Evolutionary conservation across 139 green algal species (phyloP), one percentile per base, ranked within the genome.

Genomic region (Picochlorum sp.): DNA sequence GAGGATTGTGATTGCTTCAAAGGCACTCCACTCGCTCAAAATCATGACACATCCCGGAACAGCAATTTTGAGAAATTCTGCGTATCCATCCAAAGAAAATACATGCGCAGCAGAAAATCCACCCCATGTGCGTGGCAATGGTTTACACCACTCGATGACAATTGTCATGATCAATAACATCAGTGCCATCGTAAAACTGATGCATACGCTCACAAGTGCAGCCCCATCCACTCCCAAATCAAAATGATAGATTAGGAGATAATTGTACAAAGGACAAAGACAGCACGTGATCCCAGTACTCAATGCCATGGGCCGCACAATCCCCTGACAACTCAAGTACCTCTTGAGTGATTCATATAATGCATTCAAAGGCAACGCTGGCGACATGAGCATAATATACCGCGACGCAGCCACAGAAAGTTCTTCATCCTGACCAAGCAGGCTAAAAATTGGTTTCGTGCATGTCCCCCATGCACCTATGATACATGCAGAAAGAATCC

Each of bases 341-440:
- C 56, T n/a, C 56, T 62, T 62, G 18, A 62, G n/a, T 10, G 56
- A 44, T 45, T 62, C 56, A 62, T 34, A 62, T 15, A 62, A 0
- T 21, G 56, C 56, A 44, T 62, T 44, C 18, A 62, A 62, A 0
- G 31, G 31, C 7, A 62, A 20, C 8, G 18, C 8, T 28, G 56
- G 56, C n/a, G 56, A 44, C n/a, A 54, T 21, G 6, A 54, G 47
- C n/a, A 54, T 54, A 54, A 54, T 20, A 54, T 26, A 54, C 11
- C 47, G 8, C 16, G 47, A 54, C 7, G 47, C 47, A 20, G 47
- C 47, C 6, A 26, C n/a, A 9, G 47, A 20, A 8, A 54, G 18
- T 9, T 54, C n/a, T 54, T 20, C 7, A 54, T 54, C 47, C 6
- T 21, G 16, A 20, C 18, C n/a, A 8, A 54, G n/a, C 8, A 26